phyloP scores from a whole-genome alignment of 2,329 filamentous ascomycete species.

The Trichoderma sp. region DNA sequence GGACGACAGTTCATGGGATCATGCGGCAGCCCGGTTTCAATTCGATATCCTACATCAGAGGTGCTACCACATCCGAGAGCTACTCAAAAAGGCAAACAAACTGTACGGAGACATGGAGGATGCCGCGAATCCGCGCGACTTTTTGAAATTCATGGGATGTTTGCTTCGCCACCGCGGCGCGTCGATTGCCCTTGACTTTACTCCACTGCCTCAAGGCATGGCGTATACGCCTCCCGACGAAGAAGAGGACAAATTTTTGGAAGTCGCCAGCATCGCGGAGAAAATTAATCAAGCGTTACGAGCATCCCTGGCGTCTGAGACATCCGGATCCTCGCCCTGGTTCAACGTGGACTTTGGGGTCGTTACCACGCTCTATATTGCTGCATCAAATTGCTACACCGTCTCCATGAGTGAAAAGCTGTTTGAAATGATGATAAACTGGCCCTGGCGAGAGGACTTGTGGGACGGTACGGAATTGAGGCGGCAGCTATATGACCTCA shows the following conservation, averaged over 20 bases:
- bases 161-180: slow-evolving; percentile 24
- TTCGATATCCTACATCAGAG: slow-evolving; percentile 29
- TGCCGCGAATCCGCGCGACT: slow-evolving; percentile 5
- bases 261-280: slow-evolving; percentile 24
- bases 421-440: slow-evolving; percentile 24
- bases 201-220: neutral
- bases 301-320: neutral
- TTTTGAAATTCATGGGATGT: slow-evolving; percentile 20
- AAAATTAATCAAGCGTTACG: slow-evolving; percentile 11
- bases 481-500: slow-evolving; percentile 15
- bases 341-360: slow-evolving; percentile 28
- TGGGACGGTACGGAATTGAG: slow-evolving; percentile 30
- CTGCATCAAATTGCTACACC: slow-evolving; percentile 24
- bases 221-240: slow-evolving; percentile 12
- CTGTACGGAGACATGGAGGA: neutral
- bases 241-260: slow-evolving; percentile 20
- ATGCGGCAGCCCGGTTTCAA: slow-evolving; percentile 26
- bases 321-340: slow-evolving; percentile 5
- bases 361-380: slow-evolving; percentile 27
- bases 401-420: slow-evolving; percentile 20
- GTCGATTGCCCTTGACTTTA: slow-evolving; percentile 15
- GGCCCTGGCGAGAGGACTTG: slow-evolving; percentile 28
- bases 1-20: slow-evolving; percentile 28
- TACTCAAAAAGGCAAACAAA: slow-evolving; percentile 24
- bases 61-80: slow-evolving; percentile 21